A percentile compares a stretch with the other conserved stretches of the same genome.
Conservation (phyloP, 495 filamentous ascomycete genomes). For the Penicillium lividum region DNA sequence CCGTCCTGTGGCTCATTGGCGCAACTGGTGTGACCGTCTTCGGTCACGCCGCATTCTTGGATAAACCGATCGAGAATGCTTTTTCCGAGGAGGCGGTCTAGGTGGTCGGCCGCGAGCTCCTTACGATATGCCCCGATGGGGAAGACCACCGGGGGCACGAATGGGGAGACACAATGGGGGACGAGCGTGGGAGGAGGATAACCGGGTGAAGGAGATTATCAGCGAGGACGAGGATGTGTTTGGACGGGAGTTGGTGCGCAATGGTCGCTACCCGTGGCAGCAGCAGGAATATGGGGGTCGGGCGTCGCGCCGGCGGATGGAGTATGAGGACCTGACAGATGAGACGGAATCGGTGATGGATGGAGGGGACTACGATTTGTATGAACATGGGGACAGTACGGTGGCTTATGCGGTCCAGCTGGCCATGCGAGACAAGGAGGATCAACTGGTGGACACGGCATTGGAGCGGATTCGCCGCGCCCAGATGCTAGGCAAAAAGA, state of each 20-base stretch:
- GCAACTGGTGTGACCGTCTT: conserved; percentile 88
- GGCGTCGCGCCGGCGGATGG: conserved; percentile 45
- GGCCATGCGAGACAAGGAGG: conserved; percentile 66
- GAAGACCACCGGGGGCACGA: conserved; percentile 94
- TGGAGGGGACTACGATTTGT: conserved; percentile 55
- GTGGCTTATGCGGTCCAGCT: conserved; percentile 53
- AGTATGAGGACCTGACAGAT: conserved; percentile 50
- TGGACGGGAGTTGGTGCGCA: conserved; percentile 52
- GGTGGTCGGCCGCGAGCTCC: conserved; percentile 99
- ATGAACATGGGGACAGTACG: conserved; percentile 53
- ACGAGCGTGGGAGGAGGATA: conserved; percentile 55
- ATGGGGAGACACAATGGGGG: conserved; percentile 59
- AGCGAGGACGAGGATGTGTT: conserved; percentile 63
- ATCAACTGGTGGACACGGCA: conserved; percentile 70
- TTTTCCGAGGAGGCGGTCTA: conserved; percentile 99
- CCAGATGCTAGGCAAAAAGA: conserved; percentile 67
- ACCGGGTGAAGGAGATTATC: conserved; percentile 69
- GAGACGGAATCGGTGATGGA: conserved; percentile 52
- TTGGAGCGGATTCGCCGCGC: conserved; percentile 75
- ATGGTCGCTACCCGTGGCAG: conserved; percentile 32
- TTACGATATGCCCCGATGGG: conserved; percentile 91
- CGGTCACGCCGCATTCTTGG: conserved; percentile 93
- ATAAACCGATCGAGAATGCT: conserved; percentile 99
- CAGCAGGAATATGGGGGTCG: conserved; percentile 33
- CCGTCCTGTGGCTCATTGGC: conserved; percentile 91